Conservation (phyloP, 2,329 filamentous ascomycete genomes). For the Dactylellina drechsleri region DNA sequence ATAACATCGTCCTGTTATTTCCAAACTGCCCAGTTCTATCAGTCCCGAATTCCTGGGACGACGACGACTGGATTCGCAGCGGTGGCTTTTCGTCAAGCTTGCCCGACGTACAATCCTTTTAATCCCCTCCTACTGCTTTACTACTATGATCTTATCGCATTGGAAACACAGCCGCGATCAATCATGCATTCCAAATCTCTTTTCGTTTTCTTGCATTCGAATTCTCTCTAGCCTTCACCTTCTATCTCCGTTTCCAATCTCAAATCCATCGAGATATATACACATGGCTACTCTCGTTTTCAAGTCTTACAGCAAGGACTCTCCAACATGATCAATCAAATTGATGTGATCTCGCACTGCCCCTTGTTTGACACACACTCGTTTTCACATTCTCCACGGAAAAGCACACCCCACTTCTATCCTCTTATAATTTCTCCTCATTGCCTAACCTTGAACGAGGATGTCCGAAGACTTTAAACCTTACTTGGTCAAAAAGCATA, state of each 20-base stretch:
- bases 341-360: no score
- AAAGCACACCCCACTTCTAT: no score
- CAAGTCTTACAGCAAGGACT: no score
- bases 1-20: conserved; percentile 1
- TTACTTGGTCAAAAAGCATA: not conserved
- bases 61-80: not conserved
- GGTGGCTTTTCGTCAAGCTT: not conserved
- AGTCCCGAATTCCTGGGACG: conserved; percentile 34
- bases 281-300: no score
- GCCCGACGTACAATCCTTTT: not conserved
- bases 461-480: not conserved
- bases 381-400: no score
- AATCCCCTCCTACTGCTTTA: no score
- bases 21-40: not conserved
- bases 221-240: not conserved
- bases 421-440: no score
- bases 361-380: no score
- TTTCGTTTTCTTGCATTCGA: not conserved
- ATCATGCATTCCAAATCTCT: not conserved
- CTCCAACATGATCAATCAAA: no score
- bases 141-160: no score
- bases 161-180: not conserved
- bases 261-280: no score
- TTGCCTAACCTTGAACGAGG: no score
- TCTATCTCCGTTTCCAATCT: not conserved